Percentiles rank a stretch among this genome's conserved stretches.
Evolutionary conservation across 371 early-diverging fungal genomes (phyloP).

Genomic region (Blakeslea trispora): DNA sequence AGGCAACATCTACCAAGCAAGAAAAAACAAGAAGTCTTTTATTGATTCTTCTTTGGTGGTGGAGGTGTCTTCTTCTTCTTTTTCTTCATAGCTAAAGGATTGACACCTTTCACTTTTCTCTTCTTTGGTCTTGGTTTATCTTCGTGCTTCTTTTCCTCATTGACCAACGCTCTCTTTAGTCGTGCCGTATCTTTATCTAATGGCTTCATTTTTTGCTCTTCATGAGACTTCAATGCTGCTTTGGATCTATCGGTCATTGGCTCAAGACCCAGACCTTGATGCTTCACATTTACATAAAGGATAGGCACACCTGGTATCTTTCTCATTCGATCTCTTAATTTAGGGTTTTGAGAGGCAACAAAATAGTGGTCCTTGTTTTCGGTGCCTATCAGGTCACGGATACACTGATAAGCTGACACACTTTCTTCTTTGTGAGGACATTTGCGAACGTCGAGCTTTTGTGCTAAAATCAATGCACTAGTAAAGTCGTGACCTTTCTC

Average conservation of each 20-base stretch:
- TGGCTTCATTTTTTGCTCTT: slow-evolving; percentile 57
- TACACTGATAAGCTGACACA: slow-evolving; percentile 71
- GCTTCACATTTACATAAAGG: slow-evolving; percentile 71
- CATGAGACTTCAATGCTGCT: slow-evolving; percentile 11
- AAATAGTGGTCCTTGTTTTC: slow-evolving; percentile 81
- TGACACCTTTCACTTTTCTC: slow-evolving; percentile 71
- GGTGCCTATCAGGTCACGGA: slow-evolving; percentile 68
- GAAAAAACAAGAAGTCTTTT: neutral
- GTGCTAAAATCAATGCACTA: slow-evolving; percentile 62
- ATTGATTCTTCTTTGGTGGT: slow-evolving; percentile 25
- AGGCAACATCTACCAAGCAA: too few relatives aligned
- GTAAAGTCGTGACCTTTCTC: slow-evolving; percentile 60
- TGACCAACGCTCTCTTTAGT: slow-evolving; percentile 41
- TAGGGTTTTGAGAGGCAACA: slow-evolving; percentile 78
- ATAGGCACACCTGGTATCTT: slow-evolving; percentile 84
- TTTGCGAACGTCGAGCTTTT: slow-evolving; percentile 74
- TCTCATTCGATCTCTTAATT: slow-evolving; percentile 67
- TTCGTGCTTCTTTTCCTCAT: slow-evolving; percentile 8
- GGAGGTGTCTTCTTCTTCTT: slow-evolving; percentile 49
- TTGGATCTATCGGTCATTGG: slow-evolving; percentile 55
- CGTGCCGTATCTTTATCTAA: slow-evolving; percentile 49
- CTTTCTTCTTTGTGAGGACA: slow-evolving; percentile 68
- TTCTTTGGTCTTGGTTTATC: slow-evolving; percentile 18
- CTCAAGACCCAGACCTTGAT: slow-evolving; percentile 63
- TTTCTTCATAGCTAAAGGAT: slow-evolving; percentile 86